Base-by-base conservation (phyloP, 192 early-diverging fungal genomes). In the Gonapodya prolifera region DNA sequence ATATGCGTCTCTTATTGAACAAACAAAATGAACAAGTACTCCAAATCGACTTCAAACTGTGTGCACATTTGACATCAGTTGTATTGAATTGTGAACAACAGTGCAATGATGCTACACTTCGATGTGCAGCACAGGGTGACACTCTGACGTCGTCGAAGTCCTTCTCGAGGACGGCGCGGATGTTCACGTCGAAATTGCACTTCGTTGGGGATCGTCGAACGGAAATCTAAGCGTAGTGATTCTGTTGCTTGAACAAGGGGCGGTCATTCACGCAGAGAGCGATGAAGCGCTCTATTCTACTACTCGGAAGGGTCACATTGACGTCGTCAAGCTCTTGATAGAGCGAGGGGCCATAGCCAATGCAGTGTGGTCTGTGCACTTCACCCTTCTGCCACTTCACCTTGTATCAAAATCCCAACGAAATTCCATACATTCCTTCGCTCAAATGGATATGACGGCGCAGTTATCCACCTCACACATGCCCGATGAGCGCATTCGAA, bases 21-120 rank as follows among this genome's bases (percentile, higher is more conserved):
- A 61, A 61, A 61, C 45, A 61, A 61, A 61, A 61, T 61, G 45
- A 61, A 61, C 45, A 61, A 61, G 45, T 61, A 61, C 45, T 61
- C 23, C 45, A 61, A 16, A 61, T 61, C 45, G 45, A 61, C 45
- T 61, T 61, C 45, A 61, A 61, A 61, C 23, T 61, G 45, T 16
- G 8, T 16, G 8, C 45, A 61, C 45, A 61, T 23, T 61, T n/a
- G n/a, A n/a, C n/a, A n/a, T n/a, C n/a, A n/a, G n/a, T n/a, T n/a
- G n/a, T n/a, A n/a, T n/a, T n/a, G n/a, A n/a, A n/a, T n/a, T n/a
- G n/a, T n/a, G n/a, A n/a, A n/a, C n/a, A n/a, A n/a, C n/a, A n/a
- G n/a, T n/a, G n/a, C n/a, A n/a, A n/a, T n/a, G n/a, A n/a, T n/a
- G n/a, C n/a, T n/a, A n/a, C n/a, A n/a, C n/a, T n/a, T n/a, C n/a